phyloP scores from a whole-genome alignment of 1,139 yeast species.

The Diutina mesorugosa region DNA sequence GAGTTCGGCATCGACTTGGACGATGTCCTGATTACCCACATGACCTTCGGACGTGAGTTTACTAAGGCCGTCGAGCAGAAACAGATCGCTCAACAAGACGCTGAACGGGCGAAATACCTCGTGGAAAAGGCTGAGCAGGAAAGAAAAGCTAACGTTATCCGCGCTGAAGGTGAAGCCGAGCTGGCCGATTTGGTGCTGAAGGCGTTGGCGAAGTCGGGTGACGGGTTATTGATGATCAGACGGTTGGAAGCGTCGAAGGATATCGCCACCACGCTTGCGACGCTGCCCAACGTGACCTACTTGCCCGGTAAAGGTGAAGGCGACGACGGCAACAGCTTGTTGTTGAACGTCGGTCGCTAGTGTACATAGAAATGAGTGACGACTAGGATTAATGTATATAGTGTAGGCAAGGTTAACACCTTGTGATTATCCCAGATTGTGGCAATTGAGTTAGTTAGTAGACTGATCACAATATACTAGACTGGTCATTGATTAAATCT shows the following conservation, averaged over 20 bases:
- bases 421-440: background rate
- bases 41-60: slow-evolving; percentile 94
- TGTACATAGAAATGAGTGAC: slow-evolving; percentile 2
- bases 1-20: slow-evolving; percentile 89
- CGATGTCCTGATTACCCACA: slow-evolving; percentile 95
- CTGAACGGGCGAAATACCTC: slow-evolving; percentile 88
- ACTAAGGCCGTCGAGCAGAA: slow-evolving; percentile 98
- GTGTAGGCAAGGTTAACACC: background rate
- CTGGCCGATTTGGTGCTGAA: slow-evolving; percentile 92
- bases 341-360: slow-evolving; percentile 28
- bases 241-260: slow-evolving; percentile 63
- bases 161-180: slow-evolving; percentile 99
- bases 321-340: slow-evolving; percentile 21
- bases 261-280: slow-evolving; percentile 11
- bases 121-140: slow-evolving; percentile 98
- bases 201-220: slow-evolving; percentile 91
- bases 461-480: no score
- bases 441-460: no score
- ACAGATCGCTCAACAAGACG: slow-evolving; percentile 98
- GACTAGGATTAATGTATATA: background rate
- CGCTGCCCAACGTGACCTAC: slow-evolving; percentile 81
- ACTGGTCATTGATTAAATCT: no score
- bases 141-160: slow-evolving; percentile 83
- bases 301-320: slow-evolving; percentile 49
- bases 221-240: slow-evolving; percentile 87